Conservation (phyloP, 2,329 filamentous ascomycete species). For the Apiospora kogelbergensis region DNA sequence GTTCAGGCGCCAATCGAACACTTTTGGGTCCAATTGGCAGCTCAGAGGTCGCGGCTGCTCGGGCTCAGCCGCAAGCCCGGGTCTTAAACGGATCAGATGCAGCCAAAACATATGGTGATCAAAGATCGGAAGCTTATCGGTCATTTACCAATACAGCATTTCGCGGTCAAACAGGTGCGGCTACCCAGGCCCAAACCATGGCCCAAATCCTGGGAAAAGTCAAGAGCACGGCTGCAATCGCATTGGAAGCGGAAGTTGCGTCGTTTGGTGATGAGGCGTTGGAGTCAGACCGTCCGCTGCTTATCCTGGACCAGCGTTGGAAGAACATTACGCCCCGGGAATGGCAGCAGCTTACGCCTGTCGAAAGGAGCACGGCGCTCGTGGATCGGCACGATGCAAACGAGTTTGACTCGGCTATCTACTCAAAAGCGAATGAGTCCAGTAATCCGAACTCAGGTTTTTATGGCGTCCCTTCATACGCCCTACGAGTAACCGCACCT, state of each 20-base stretch:
- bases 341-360: conserved; percentile 14
- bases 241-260: background rate
- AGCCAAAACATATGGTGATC: background rate
- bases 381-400: conserved; percentile 25
- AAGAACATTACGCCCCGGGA: background rate
- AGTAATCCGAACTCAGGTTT: conserved; percentile 24
- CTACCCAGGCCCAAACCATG: background rate
- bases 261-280: background rate
- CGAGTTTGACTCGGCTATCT: conserved; percentile 40
- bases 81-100: background rate
- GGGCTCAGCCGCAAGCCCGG: background rate
- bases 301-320: background rate
- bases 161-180: background rate
- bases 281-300: background rate
- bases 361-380: conserved; percentile 19
- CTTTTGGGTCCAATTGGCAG: background rate
- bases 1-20: background rate
- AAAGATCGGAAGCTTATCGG: background rate
- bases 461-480: background rate
- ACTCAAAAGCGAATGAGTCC: conserved; percentile 32
- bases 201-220: background rate
- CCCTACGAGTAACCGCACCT: background rate
- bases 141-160: background rate
- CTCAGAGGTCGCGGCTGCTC: background rate
- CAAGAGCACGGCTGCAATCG: background rate